Evolutionary conservation across 495 filamentous ascomycete genomes (phyloP), one percentile per base, ranked within the genome.

Genomic region (Aspergillus bridgeri): DNA sequence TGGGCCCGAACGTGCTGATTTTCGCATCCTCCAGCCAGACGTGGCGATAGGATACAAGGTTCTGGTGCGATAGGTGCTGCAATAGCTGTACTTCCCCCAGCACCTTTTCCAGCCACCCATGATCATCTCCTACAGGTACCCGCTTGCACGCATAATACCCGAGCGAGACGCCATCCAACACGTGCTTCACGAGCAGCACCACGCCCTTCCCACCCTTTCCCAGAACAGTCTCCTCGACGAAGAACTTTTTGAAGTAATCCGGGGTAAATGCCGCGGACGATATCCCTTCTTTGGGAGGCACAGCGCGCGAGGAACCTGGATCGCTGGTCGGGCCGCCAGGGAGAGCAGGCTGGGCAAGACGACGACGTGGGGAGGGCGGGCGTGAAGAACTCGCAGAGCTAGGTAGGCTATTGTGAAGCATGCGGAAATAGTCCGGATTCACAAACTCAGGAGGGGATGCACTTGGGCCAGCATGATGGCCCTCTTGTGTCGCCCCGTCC

Each of bases 111-210:
- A 98, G 74, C 94, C 94, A 98, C 56, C 89, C 85, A 63, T 96
- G 94, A 62, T 98, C 91, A 65, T 98, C 87, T 21, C 94, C 90
- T 15, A 98, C 94, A 4, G 94, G 95, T 1, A 98, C 91, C 42
- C 94, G 84, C 70, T 98, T 98, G 79, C 94, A 98, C 22, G 94
- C 94, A 72, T 96, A 98, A 54, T 96, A 83, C 1, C 89, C 94
- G 6, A 98, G 83, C 15, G 84, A 80, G 33, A 96, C 91, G 6
- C 89, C 85, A 69, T 96, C 94, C 51, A 98, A 80, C 53, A 96
- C 76, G 75, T 98, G 94, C 47, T 86, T 86, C 11, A 98, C 95
- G 11, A 97, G 79, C 54, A 98, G 66, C 2, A 98, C 94, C 38
- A 98, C 92, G 1, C 94, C 94, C 64, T 96, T 97, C 3, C 94